Evolutionary conservation across 2,329 filamentous ascomycete genomes (phyloP).

Genomic region (Cytospora chrysosperma): DNA sequence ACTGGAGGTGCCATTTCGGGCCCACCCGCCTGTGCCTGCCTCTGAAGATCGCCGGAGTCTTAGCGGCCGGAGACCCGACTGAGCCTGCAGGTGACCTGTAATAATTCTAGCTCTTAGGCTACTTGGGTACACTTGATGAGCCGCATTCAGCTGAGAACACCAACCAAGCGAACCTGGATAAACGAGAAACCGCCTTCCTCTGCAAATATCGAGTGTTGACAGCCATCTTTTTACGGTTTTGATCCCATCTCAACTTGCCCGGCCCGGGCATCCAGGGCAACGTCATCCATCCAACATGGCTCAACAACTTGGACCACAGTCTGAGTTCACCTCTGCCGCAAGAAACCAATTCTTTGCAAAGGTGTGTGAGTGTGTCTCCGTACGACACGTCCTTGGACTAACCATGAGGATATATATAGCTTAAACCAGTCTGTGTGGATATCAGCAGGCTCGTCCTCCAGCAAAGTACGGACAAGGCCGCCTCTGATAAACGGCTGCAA

Average conservation of each 20-base stretch:
- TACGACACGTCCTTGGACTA: not conserved
- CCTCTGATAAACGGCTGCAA: constrained; percentile 44
- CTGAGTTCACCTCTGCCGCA: constrained; percentile 28
- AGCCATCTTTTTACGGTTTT: not conserved
- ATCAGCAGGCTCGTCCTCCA: constrained; percentile 58
- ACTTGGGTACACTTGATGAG: not conserved
- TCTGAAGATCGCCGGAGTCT: not conserved
- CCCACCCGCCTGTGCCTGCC: not conserved
- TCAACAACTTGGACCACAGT: constrained; percentile 16
- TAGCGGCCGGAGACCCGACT: not conserved
- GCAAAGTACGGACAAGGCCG: constrained; percentile 37
- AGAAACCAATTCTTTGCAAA: constrained; percentile 30
- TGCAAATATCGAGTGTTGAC: not conserved
- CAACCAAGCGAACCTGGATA: not conserved
- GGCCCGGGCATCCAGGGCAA: constrained; percentile 1
- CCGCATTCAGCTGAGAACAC: not conserved
- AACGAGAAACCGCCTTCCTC: not conserved
- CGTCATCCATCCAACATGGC: constrained; percentile 12
- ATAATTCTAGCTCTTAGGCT: not conserved
- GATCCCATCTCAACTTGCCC: not conserved
- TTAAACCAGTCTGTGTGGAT: constrained; percentile 62
- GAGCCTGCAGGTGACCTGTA: not conserved
- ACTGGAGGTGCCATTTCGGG: not conserved
- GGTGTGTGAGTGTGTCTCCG: constrained; percentile 16
- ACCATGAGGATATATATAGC: constrained; percentile 42